These are phyloP conservation scores for Dovyalis caffra DNA, from an alignment of 345 rosid species.

Conservation along the genomic window DNA sequence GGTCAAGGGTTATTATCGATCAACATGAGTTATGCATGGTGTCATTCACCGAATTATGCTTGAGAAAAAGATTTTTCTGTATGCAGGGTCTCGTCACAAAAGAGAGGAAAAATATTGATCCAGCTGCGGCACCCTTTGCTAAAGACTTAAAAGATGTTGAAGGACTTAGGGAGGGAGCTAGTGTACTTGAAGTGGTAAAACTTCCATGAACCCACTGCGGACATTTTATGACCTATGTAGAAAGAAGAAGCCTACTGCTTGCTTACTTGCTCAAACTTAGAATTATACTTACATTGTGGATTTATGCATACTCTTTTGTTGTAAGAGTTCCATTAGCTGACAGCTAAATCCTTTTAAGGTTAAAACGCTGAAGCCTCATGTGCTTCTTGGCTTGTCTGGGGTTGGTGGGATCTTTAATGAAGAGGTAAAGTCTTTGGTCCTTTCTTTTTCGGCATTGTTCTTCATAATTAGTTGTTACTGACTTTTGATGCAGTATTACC, in stretches of 20 bases:
- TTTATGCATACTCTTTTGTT: not conserved
- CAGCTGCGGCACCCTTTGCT: conserved; percentile 84
- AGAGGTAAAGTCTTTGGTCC: conserved; percentile 49
- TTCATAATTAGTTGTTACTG: not conserved
- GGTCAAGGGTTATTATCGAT: not conserved
- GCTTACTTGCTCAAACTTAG: not conserved
- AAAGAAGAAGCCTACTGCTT: not conserved
- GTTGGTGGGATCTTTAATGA: conserved; percentile 89
- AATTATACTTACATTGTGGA: conserved; percentile 10
- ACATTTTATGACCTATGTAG: conserved; percentile 2
- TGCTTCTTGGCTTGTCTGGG: conserved; percentile 98
- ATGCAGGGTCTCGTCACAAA: conserved; percentile 89
- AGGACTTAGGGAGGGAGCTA: conserved; percentile 82
- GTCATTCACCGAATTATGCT: not conserved
- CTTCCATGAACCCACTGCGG: conserved; percentile 16
- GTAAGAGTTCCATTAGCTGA: conserved; percentile 20
- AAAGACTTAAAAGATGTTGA: conserved; percentile 58
- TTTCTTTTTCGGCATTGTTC: not conserved
- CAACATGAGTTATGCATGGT: too few species aligned
- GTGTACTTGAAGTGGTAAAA: conserved; percentile 84
- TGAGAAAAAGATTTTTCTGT: conserved; percentile 7
- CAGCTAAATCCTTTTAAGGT: conserved; percentile 50
- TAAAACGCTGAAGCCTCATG: conserved; percentile 80
- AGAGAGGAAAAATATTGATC: conserved; percentile 83
- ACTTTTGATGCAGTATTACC: not conserved